Evolutionary conservation across 1,284 basidiomycete genomes (phyloP), one percentile per base, ranked within the genome.

Genomic region (Ustilago loliicola): DNA sequence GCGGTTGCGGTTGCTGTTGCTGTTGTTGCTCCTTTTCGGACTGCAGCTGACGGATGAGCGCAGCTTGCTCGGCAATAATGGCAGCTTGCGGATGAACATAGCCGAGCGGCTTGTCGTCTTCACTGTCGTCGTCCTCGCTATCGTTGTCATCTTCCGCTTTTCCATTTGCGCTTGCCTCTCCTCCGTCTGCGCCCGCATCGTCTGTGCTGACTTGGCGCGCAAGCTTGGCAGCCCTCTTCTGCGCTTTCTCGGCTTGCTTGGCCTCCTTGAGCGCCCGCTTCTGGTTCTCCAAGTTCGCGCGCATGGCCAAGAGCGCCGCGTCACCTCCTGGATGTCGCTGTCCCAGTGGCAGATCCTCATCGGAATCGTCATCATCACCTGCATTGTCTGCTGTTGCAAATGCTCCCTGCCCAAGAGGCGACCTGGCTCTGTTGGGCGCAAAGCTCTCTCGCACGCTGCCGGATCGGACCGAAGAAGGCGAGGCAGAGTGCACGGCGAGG

Each of bases 21-120:
- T 69, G 72, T 25, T 71, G 66, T 58, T 80, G 72, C 52, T 72
- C 66, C 60, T 70, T 80, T 42, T 85, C 83, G 13, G 64, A 66
- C 56, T 80, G 72, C 25, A 86, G 68, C 40, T 79, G 81, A 36
- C 79, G 63, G 38, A 86, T 85, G 21, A 82, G 52, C 4, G 81
- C 83, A 3, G 82, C 80, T 47, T 86, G 84, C 58, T 85, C 81
- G 7, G 83, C 84, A 47, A 86, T 85, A 66, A 86, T 80, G 17
- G 83, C 84, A 0, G 84, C 84, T 42, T 86, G 83, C 1, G 82
- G 82, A 48, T 85, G 84, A 15, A 66, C 66, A 10, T 64, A 65
- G 30, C 83, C 84, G 9, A 86, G 69, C 6, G 84, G 83, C 51
- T 64, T 59, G 65, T 83, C 72, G 53, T 80, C 81, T 38, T 84